Base-by-base conservation (phyloP, 139 green algal species). In the Coccomyxa sp. region DNA sequence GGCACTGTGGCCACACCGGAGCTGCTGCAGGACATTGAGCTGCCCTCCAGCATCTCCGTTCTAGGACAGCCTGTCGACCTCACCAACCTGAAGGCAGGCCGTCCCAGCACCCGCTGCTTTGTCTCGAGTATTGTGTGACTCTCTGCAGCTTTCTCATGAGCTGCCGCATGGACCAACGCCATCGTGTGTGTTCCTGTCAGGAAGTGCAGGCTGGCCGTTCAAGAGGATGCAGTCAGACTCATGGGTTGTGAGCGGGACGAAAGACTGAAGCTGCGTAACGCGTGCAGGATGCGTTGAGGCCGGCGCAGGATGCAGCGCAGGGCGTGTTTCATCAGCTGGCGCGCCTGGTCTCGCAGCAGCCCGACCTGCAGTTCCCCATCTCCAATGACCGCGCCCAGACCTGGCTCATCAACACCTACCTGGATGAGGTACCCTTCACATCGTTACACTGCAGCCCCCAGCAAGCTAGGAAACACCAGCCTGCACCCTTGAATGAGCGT, bases 401-500 rank as follows among this genome's bases (percentile, higher is more conserved):
- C 33, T 97, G 93, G 93, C 89, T 96, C 50, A 72, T 97, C 54
- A 97, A 86, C 39, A 97, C 93, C 0, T 97, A 92, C 86, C 79
- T 96, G 24, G 93, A 96, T 76, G 79, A 87, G n/a, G 78, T 78
- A 0, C 7, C 8, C 68, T 39, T 10, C 64, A 44, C 35, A 31
- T 73, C 74, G 24, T 54, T 73, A 34, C 37, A 18, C 31, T 64
- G 38, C 35, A 75, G 24, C 68, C 29, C 29, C 16, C 74, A n/a
- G 3, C 27, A 24, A 31, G 34, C 40, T 75, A 37, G 10, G 29
- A 71, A 29, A 34, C 24, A 24, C 10, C 44, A 24, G 34, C 8
- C 8, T 12, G 8, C 31, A 10, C 58, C 8, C 8, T 37, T 18
- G 22, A 37, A 12, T 71, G 8, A 12, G 58, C 58, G 58, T 33